These are phyloP conservation scores for Viola odorata DNA, from an alignment of 345 rosid genomes.

Conservation along the genomic window DNA sequence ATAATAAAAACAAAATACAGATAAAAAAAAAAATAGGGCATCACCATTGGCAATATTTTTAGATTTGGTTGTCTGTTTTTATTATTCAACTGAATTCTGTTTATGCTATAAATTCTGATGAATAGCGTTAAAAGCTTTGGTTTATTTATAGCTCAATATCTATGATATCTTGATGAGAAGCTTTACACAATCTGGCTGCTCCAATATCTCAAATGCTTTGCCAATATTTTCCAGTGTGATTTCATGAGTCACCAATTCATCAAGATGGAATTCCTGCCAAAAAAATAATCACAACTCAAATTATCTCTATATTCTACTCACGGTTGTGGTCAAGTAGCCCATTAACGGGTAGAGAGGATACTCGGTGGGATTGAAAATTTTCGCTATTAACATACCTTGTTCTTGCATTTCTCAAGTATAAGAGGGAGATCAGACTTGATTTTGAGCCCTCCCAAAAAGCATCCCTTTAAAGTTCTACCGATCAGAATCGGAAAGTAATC, in stretches of 20 bases:
- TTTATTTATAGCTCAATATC: neutral
- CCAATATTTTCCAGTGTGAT: slow-evolving; percentile 39
- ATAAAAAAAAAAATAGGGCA: too few relatives aligned
- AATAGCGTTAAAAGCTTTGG: neutral
- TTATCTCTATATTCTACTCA: too few relatives aligned
- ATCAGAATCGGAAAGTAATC: slow-evolving; percentile 19
- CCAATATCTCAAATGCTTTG: slow-evolving; percentile 33
- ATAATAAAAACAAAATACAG: too few relatives aligned
- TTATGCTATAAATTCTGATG: too few relatives aligned
- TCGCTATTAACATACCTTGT: slow-evolving; percentile 17
- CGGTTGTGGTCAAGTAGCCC: too few relatives aligned
- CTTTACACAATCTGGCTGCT: slow-evolving; percentile 37
- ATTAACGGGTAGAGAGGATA: neutral
- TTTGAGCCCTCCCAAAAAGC: slow-evolving; percentile 62
- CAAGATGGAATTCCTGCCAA: slow-evolving; percentile 39
- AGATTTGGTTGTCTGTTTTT: too few relatives aligned
- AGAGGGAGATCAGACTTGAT: slow-evolving; percentile 43
- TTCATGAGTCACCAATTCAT: slow-evolving; percentile 48
- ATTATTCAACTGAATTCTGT: too few relatives aligned
- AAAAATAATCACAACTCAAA: neutral
- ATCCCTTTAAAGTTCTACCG: slow-evolving; percentile 50
- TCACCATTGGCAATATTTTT: too few relatives aligned
- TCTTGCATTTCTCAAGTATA: slow-evolving; percentile 40
- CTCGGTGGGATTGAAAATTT: neutral
- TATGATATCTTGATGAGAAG: slow-evolving; percentile 29